phyloP scores from a whole-genome alignment of 2,329 filamentous ascomycete species.

The Proliferodiscus dingleyae region DNA sequence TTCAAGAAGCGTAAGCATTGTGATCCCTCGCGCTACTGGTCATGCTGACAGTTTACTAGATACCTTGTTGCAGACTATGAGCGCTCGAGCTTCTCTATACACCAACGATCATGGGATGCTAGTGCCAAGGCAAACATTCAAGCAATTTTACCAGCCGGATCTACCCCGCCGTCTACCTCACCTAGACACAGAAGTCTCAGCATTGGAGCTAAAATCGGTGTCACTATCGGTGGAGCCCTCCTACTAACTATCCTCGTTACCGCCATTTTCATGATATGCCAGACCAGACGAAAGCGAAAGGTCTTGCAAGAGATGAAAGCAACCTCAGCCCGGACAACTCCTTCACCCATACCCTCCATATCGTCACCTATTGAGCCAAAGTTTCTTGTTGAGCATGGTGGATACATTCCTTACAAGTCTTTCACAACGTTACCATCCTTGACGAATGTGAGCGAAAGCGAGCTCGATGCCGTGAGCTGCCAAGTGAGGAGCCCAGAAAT shows the following conservation, averaged over 20 bases:
- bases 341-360: neutral
- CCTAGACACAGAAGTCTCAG: neutral
- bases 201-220: slow-evolving; percentile 5
- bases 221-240: slow-evolving; percentile 5
- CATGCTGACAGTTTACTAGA: slow-evolving; percentile 6
- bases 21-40: neutral
- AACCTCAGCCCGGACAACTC: neutral
- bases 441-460: slow-evolving; percentile 1
- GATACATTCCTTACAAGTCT: neutral
- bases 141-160: slow-evolving; percentile 10
- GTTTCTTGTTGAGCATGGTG: too few relatives aligned
- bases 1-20: slow-evolving; percentile 34
- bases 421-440: slow-evolving; percentile 1
- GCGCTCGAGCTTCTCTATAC: slow-evolving; percentile 37
- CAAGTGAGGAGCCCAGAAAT: neutral
- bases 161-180: slow-evolving; percentile 2
- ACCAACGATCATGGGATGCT: slow-evolving; percentile 22
- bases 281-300: neutral
- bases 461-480: slow-evolving; percentile 4
- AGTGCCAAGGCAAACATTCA: slow-evolving; percentile 14
- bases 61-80: slow-evolving; percentile 37
- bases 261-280: slow-evolving; percentile 2
- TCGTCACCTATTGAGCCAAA: neutral
- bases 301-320: neutral
- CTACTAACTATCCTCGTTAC: slow-evolving; percentile 9